Percentiles rank a stretch among this genome's conserved stretches.
Conservation (phyloP, 2,329 filamentous ascomycete genomes). For the Endocalyx cinctus region DNA sequence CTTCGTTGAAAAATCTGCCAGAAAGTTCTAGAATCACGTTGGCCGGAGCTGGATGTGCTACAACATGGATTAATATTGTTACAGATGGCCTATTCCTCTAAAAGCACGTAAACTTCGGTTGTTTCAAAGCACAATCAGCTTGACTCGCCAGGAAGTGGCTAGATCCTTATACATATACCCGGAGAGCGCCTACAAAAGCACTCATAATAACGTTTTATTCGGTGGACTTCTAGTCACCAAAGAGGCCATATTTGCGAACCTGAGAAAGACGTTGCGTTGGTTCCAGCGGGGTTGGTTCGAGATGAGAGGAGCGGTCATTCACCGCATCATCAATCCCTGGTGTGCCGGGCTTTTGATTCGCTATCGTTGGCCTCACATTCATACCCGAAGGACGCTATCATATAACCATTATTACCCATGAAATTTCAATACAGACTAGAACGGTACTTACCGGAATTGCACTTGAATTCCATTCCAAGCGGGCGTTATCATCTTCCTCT, state of each 20-base stretch:
- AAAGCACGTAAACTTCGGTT: constrained; percentile 16
- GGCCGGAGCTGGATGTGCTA: constrained; percentile 84
- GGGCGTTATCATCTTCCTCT: constrained; percentile 60
- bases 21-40: constrained; percentile 47
- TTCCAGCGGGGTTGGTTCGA: constrained; percentile 70
- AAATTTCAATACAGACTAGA: constrained; percentile 1
- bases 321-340: constrained; percentile 11
- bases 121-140: too few species aligned
- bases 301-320: constrained; percentile 23
- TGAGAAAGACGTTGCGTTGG: constrained; percentile 73
- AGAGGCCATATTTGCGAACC: constrained; percentile 45
- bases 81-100: constrained; percentile 26
- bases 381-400: constrained; percentile 39
- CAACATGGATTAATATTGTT: constrained; percentile 67
- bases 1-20: constrained; percentile 50
- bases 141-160: constrained; percentile 3
- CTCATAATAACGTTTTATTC: neutral
- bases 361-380: constrained; percentile 37
- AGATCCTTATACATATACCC: constrained; percentile 5
- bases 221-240: constrained; percentile 24
- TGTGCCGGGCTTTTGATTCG: constrained; percentile 20
- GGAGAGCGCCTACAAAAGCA: neutral
- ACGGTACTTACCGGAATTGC: constrained; percentile 51
- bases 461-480: constrained; percentile 70
- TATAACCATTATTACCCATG: neutral